Evolutionary conservation across 257 asterid genomes (phyloP).

Genomic region (Primulina huaijiensis): DNA sequence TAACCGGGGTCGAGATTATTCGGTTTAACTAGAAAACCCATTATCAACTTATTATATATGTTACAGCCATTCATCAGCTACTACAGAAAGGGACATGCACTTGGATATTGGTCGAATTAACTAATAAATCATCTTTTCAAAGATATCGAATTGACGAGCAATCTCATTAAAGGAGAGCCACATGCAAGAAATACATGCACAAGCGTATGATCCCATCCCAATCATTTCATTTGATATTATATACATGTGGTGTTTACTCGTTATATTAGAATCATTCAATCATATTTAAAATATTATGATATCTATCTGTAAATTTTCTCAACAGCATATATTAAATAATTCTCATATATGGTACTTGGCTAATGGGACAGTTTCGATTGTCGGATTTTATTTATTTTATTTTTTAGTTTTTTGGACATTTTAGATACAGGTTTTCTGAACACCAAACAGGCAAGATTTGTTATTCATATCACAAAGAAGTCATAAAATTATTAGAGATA

Average conservation of each 20-base stretch:
- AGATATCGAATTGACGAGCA: not conserved
- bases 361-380: not conserved
- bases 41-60: not conserved
- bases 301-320: not conserved
- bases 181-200: not conserved
- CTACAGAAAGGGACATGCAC: not conserved
- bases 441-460: too few species aligned
- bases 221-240: not conserved
- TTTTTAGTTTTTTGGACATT: too few species aligned
- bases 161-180: not conserved
- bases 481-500: not conserved
- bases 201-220: not conserved
- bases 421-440: too few species aligned
- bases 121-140: not conserved
- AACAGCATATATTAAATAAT: too few species aligned
- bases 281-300: too few species aligned
- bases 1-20: too few species aligned
- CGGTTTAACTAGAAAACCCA: not conserved
- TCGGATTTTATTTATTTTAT: too few species aligned
- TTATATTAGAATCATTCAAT: too few species aligned
- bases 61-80: not conserved
- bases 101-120: not conserved
- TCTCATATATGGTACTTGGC: not conserved
- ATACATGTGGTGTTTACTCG: too few species aligned
- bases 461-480: not conserved